phyloP scores from a whole-genome alignment of 257 asterid species.

The Plantago ovata region DNA sequence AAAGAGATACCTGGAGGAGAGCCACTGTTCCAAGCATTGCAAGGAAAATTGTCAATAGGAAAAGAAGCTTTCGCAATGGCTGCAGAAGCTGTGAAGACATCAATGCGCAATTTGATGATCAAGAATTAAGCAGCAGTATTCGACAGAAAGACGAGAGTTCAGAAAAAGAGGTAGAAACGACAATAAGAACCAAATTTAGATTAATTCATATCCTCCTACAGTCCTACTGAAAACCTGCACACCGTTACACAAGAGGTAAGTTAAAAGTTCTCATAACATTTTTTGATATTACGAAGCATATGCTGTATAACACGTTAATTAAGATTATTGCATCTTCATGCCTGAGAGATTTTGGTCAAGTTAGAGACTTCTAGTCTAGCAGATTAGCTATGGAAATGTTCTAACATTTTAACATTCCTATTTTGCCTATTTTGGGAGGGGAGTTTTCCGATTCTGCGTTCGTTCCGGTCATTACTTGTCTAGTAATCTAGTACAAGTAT shows the following conservation, averaged over 20 bases:
- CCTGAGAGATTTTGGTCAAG: background rate
- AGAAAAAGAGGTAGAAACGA: conserved; percentile 78
- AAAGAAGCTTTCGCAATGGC: conserved; percentile 58
- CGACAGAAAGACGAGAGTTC: conserved; percentile 61
- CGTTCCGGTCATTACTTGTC: no score
- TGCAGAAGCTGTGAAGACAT: conserved; percentile 72
- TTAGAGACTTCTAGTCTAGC: no score
- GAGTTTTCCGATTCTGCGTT: no score
- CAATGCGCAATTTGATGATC: conserved; percentile 77
- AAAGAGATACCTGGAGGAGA: conserved; percentile 59
- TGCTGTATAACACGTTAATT: conserved; percentile 2
- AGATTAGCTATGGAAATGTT: no score
- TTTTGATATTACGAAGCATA: background rate
- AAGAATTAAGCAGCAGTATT: conserved; percentile 88
- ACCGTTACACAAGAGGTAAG: no score
- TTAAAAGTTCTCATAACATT: background rate
- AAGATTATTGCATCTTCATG: background rate
- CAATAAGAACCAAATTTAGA: conserved; percentile 44
- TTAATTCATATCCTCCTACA: conserved; percentile 5
- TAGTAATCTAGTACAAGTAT: no score
- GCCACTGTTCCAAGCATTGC: conserved; percentile 48
- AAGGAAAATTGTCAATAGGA: conserved; percentile 55
- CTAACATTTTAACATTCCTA: no score
- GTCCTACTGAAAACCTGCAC: background rate
- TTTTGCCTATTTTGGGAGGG: no score